phyloP scores from a whole-genome alignment of 805 yeast species.

The Kodamaea lidongshanica region DNA sequence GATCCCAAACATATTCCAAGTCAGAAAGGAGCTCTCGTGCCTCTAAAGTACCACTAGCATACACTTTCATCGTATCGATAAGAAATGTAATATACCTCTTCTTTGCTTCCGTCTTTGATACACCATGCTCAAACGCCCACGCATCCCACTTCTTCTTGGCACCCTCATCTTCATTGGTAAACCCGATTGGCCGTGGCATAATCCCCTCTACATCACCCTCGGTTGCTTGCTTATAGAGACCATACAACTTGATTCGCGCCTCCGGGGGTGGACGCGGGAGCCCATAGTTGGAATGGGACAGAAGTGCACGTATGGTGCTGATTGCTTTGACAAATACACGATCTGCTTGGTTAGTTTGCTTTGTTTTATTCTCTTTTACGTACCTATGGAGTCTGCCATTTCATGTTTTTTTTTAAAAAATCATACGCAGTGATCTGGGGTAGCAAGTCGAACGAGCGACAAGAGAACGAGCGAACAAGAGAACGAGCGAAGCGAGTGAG shows the following conservation, averaged over 20 bases:
- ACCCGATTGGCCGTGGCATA: conserved; percentile 61
- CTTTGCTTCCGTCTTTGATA: conserved; percentile 66
- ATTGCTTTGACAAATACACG: conserved; percentile 80
- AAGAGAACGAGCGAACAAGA: no score
- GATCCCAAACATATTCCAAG: conserved; percentile 71
- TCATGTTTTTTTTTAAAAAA: no score
- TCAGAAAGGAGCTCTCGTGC: conserved; percentile 61
- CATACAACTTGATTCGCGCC: conserved; percentile 62
- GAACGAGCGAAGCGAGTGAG: no score
- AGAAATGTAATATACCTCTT: conserved; percentile 59
- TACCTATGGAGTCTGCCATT: conserved; percentile 49
- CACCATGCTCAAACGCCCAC: conserved; percentile 72
- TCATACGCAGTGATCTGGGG: no score
- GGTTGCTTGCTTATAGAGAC: conserved; percentile 83
- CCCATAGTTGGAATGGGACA: conserved; percentile 56
- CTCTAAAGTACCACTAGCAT: conserved; percentile 62
- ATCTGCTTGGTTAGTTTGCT: conserved; percentile 38
- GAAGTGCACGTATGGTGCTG: conserved; percentile 66
- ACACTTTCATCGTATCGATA: conserved; percentile 64
- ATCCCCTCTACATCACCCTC: conserved; percentile 75
- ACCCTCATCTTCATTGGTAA: conserved; percentile 54
- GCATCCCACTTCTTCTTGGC: conserved; percentile 78
- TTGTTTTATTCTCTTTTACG: conserved; percentile 10
- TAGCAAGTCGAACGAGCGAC: no score
- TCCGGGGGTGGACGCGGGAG: conserved; percentile 75